Evolutionary conservation across 495 filamentous ascomycete genomes (phyloP).

Genomic region (Astrothelium subdiscretum): DNA sequence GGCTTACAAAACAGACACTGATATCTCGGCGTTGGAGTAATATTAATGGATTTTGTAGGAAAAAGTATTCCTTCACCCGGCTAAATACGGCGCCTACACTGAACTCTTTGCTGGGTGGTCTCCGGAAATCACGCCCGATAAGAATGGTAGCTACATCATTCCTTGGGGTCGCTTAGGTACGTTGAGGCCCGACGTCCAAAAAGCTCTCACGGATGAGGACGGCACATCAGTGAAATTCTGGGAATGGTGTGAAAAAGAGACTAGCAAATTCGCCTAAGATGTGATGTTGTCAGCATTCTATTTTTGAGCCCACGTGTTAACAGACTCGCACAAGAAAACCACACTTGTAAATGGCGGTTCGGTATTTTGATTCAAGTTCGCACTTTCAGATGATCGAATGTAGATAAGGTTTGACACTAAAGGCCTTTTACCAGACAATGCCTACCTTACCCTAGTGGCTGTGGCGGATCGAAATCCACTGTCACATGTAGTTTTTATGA

Average conservation of each 20-base stretch:
- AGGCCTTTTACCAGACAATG: background rate
- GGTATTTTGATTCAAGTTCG: background rate
- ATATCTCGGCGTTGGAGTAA: no score
- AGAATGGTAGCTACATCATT: slow-evolving; percentile 21
- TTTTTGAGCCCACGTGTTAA: background rate
- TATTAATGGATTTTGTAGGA: no score
- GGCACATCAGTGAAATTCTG: slow-evolving; percentile 26
- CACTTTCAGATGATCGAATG: background rate
- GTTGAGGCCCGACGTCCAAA: slow-evolving; percentile 15
- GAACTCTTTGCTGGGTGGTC: slow-evolving; percentile 24
- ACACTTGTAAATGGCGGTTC: background rate
- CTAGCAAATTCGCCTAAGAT: background rate
- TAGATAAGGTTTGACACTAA: background rate
- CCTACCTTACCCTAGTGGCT: background rate
- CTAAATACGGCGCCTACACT: slow-evolving; percentile 22
- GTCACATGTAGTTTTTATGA: background rate
- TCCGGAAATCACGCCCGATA: slow-evolving; percentile 14
- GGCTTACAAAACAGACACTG: background rate
- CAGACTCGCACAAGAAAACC: background rate
- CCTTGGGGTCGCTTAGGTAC: slow-evolving; percentile 25
- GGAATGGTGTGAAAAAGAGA: slow-evolving; percentile 25
- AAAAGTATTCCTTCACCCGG: slow-evolving; percentile 6
- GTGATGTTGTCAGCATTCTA: background rate
- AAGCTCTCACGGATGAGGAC: slow-evolving; percentile 13
- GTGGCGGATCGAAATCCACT: background rate